phyloP scores from a whole-genome alignment of 495 filamentous ascomycete genomes.

The Neurospora pannonica region DNA sequence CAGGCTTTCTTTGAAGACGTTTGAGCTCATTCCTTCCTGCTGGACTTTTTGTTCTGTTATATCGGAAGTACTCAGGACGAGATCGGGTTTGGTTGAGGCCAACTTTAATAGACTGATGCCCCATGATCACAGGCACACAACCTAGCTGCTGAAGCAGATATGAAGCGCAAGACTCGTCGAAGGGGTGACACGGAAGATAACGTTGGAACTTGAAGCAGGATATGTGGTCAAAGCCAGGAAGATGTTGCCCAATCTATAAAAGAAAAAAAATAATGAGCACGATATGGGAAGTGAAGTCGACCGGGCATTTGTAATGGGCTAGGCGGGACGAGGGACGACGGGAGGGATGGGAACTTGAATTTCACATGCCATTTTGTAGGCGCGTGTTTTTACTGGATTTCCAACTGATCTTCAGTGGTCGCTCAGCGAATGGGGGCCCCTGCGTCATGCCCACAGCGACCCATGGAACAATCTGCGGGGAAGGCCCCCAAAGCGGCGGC shows the following conservation, averaged over 20 bases:
- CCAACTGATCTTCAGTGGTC: background rate
- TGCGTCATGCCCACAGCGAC: background rate
- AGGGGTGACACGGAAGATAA: background rate
- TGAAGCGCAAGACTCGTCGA: background rate
- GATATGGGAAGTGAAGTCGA: background rate
- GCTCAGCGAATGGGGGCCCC: background rate
- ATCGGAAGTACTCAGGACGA: background rate
- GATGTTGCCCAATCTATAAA: no score
- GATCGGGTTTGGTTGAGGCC: background rate
- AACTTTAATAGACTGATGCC: background rate
- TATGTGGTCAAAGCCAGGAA: background rate
- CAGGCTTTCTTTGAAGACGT: no score
- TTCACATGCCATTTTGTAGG: background rate
- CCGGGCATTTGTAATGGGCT: background rate
- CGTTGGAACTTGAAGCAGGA: background rate
- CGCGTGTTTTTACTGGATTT: background rate
- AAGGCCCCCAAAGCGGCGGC: background rate
- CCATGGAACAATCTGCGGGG: background rate
- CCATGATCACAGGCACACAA: background rate
- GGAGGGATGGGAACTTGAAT: background rate
- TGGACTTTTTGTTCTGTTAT: background rate
- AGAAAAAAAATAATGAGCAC: no score
- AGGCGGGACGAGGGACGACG: background rate
- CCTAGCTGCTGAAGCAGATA: background rate
- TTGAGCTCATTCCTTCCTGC: no score